Conservation (phyloP, 2,329 filamentous ascomycete genomes). For the Penicillium italicum region DNA sequence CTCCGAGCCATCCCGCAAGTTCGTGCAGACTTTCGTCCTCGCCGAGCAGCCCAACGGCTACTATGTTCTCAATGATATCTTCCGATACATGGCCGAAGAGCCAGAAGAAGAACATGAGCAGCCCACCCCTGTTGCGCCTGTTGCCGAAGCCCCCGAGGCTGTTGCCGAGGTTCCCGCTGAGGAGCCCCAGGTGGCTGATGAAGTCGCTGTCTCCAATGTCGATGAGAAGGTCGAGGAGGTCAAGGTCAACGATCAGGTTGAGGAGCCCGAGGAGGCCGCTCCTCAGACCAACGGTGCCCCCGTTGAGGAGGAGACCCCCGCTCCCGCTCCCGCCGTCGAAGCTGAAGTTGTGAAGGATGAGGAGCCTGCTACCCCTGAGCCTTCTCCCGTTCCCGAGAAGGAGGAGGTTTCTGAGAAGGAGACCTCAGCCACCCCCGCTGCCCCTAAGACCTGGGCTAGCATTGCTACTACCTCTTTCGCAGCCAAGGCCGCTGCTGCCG, state of each 20-base stretch:
- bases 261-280: slow-evolving; percentile 28
- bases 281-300: slow-evolving; percentile 37
- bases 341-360: slow-evolving; percentile 50
- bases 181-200: slow-evolving; percentile 35
- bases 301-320: slow-evolving; percentile 21
- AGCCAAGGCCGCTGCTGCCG: slow-evolving; percentile 39
- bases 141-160: slow-evolving; percentile 43
- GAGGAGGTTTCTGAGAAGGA: slow-evolving; percentile 53
- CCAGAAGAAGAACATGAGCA: slow-evolving; percentile 53
- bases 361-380: slow-evolving; percentile 62
- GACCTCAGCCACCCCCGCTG: slow-evolving; percentile 46
- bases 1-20: slow-evolving; percentile 84
- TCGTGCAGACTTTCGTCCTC: slow-evolving; percentile 95
- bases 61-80: slow-evolving; percentile 97
- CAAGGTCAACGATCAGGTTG: slow-evolving; percentile 46
- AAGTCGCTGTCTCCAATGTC: slow-evolving; percentile 53
- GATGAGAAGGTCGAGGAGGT: slow-evolving; percentile 74
- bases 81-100: slow-evolving; percentile 86
- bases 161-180: slow-evolving; percentile 26
- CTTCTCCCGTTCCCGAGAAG: slow-evolving; percentile 52
- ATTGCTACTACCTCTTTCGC: slow-evolving; percentile 45
- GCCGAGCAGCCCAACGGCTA: slow-evolving; percentile 95
- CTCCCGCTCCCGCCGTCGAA: slow-evolving; percentile 33
- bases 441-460: slow-evolving; percentile 61
- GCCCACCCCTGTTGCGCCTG: slow-evolving; percentile 31